Base-by-base conservation (phyloP, 768 basidiomycete species). In the Suillus fuscotomentosus region DNA sequence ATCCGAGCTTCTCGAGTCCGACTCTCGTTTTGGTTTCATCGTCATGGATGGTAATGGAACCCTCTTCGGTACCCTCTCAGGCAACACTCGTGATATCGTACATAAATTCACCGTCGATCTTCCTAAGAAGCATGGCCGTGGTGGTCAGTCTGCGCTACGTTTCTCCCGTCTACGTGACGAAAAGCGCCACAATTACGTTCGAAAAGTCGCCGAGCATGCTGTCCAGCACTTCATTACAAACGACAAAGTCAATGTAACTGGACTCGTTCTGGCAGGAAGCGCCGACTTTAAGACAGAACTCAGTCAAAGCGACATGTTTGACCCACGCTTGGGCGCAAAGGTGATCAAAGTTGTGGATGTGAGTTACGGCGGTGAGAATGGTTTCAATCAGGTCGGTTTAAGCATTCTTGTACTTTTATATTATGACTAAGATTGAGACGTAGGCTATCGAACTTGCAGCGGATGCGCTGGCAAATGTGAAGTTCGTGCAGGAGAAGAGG, bases 281-380 rank as follows among this genome's bases (percentile, higher is more conserved):
- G 97, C 97, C 62, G 97, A 99, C 76, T 95, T 99, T 87, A 99
- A 99, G 81, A 98, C 94, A 17, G 97, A 99, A 76, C 86, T 99
- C 66, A 89, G 93, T 71, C 92, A 92, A 80, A 93, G 91, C 75
- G 97, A 99, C 75, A 89, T 99, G 88, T 97, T 99, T 69, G 97
- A 99, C 79, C 87, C 73, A 41, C 85, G 97, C 51, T 81, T 99
- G 71, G 89, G 73, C 1, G 88, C 94, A 41, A 99, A 98, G 82
- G 82, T 99, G 67, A 94, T 99, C 84, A 98, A 98, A 79, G 88
- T 98, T 54, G 97, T 99, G 64, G 97, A 99, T 80, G 96, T 99
- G 71, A 94, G 92, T 67, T 99, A 99, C 71, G 97, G 97, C 50
- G 96, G 97, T 56, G 96, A 98, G 80, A 97, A 98, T 75, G 97